phyloP scores from a whole-genome alignment of 2,329 filamentous ascomycete genomes.

The Paraphaeosphaeria sporulosa region DNA sequence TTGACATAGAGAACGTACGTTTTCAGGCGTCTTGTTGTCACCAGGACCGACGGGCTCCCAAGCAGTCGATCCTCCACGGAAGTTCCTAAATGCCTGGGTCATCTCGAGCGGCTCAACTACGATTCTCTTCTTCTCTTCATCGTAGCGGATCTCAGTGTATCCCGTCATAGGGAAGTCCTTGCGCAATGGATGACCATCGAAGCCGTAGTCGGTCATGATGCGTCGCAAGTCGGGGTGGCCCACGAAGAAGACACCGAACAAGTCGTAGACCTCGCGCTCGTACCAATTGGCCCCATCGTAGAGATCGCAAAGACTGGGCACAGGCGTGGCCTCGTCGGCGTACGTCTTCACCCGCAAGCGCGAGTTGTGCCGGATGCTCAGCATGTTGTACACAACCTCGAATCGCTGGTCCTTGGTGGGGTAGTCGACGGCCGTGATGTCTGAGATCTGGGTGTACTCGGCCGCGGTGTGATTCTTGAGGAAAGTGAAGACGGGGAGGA shows the following conservation, averaged over 20 bases:
- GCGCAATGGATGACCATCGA: constrained; percentile 94
- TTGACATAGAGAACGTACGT: constrained; percentile 48
- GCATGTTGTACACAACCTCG: constrained; percentile 96
- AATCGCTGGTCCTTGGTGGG: constrained; percentile 95
- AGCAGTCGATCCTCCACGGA: constrained; percentile 76
- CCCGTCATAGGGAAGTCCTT: constrained; percentile 99
- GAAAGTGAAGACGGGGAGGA: constrained; percentile 92
- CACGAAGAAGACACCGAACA: constrained; percentile 96
- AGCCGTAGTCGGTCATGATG: constrained; percentile 99
- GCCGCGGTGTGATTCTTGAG: constrained; percentile 97
- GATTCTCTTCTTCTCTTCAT: constrained; percentile 99
- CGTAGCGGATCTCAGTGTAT: constrained; percentile 97
- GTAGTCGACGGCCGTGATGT: constrained; percentile 95
- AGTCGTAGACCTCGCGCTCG: constrained; percentile 95
- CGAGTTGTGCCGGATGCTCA: constrained; percentile 94
- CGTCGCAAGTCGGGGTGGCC: constrained; percentile 94
- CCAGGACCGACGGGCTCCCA: constrained; percentile 77
- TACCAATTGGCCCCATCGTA: constrained; percentile 99
- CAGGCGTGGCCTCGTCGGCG: constrained; percentile 91
- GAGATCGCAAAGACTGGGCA: constrained; percentile 84
- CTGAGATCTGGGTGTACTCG: constrained; percentile 92
- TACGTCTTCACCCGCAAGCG: constrained; percentile 99
- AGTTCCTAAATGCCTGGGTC: constrained; percentile 98
- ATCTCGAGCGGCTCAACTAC: constrained; percentile 97
- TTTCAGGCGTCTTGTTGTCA: constrained; percentile 78